Conservation (phyloP, 345 rosid genomes). For the Ceriops decandra region DNA sequence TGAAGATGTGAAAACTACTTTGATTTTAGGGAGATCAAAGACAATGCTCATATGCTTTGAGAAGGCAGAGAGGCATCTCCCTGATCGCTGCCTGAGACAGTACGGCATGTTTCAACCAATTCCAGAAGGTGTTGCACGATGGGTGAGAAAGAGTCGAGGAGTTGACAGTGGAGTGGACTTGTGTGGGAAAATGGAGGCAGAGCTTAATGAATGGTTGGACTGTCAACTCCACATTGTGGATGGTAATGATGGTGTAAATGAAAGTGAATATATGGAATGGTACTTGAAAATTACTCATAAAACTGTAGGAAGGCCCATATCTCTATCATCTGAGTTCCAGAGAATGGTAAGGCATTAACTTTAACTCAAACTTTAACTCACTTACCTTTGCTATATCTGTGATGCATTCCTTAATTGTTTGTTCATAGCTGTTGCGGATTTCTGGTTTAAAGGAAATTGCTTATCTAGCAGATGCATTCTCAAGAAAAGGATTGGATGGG, state of each 20-base stretch:
- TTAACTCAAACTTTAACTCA: neutral
- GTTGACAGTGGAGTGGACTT: conserved; percentile 97
- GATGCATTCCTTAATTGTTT: conserved; percentile 4
- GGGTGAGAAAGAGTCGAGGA: conserved; percentile 96
- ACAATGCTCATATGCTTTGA: conserved; percentile 94
- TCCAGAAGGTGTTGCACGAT: conserved; percentile 76
- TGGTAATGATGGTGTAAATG: conserved; percentile 61
- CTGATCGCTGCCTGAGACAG: conserved; percentile 92
- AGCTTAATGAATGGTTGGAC: conserved; percentile 83
- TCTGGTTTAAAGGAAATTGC: conserved; percentile 30
- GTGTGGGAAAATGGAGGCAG: conserved; percentile 83
- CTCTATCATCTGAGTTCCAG: conserved; percentile 35
- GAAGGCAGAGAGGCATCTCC: conserved; percentile 98
- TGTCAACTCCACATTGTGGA: conserved; percentile 58
- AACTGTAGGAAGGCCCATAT: conserved; percentile 32
- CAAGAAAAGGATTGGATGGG: conserved; percentile 28
- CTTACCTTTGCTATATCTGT: neutral
- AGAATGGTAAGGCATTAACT: conserved; percentile 19
- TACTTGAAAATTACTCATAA: conserved; percentile 71
- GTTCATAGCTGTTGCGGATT: conserved; percentile 13
- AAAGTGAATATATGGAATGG: conserved; percentile 79
- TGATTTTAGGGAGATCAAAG: conserved; percentile 82
- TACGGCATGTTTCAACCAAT: conserved; percentile 69
- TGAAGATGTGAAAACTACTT: conserved; percentile 47
- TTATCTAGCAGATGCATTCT: conserved; percentile 28